Base-by-base conservation (phyloP, 768 basidiomycete genomes). In the Tylopilus felleus region DNA sequence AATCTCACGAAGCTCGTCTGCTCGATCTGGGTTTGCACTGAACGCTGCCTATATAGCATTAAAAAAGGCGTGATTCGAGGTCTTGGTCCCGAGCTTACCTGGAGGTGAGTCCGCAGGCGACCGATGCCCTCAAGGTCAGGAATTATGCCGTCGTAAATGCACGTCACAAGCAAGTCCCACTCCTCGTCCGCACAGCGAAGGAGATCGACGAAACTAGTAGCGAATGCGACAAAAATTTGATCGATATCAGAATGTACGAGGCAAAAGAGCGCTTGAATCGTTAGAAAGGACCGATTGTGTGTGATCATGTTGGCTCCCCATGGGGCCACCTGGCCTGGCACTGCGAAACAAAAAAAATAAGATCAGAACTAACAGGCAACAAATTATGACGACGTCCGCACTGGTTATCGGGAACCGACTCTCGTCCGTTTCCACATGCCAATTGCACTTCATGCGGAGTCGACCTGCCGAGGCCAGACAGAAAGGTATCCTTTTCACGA, bases 241-340 rank as follows among this genome's bases (percentile, higher is more conserved):
- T 61, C 56, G 23, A 61, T 21, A 14, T 48, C 52, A 7, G 25
- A 35, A 38, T 55, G 19, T 4, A 39, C 36, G 28, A 65, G 58
- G 22, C 42, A 55, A 44, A 65, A 65, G 42, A 65, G 42, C 4
- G 35, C 56, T 6, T 65, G 57, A 9, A 62, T 56, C 21, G 53
- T 23, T 12, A 65, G 40, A 25, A 59, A 60, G 6, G 59, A 57
- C n/a, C 36, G 38, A 35, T 59, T 55, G 33, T 60, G 33, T 3
- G 33, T 44, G 14, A 61, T 53, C 40, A 58, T 36, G 31, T n/a
- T 41, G 5, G 59, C 51, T 6, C 50, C 59, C 40, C 51, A 53
- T 2, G 57, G 57, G 7, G 55, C 44, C 4, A 53, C 51, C 16
- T 57, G 52, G 4, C 36, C 27, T 12, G 51, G 55, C 29, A 49